Evolutionary conservation across 306 rosid genomes (phyloP).

Genomic region (Fragaria ananassa): DNA sequence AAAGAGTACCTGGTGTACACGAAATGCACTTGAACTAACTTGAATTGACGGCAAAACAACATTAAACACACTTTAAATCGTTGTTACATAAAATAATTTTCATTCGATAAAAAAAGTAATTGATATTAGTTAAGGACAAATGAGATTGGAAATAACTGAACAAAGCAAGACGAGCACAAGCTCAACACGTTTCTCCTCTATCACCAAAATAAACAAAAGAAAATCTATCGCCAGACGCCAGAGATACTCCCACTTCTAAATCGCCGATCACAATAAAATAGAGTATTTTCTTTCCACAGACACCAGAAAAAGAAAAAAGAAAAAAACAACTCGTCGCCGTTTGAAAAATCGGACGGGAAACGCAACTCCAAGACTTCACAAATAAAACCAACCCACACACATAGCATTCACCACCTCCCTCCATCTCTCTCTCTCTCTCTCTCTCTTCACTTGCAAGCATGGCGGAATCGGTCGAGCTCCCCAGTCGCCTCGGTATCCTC

Average conservation of each 20-base stretch:
- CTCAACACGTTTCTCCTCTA: neutral
- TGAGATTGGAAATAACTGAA: neutral
- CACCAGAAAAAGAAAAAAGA: neutral
- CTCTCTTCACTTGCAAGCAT: constrained; percentile 38
- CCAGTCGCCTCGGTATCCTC: constrained; percentile 90
- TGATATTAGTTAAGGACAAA: too few relatives aligned
- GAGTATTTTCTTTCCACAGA: neutral
- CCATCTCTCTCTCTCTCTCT: neutral
- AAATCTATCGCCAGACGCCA: neutral
- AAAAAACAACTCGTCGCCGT: constrained; percentile 17
- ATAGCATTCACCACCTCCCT: constrained; percentile 3
- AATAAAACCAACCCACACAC: constrained; percentile 1
- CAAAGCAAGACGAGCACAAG: neutral
- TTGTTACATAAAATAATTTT: too few relatives aligned
- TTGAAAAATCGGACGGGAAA: neutral
- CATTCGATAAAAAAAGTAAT: too few relatives aligned
- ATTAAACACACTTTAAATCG: too few relatives aligned
- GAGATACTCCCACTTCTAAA: neutral
- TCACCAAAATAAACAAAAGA: neutral
- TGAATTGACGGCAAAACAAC: too few relatives aligned
- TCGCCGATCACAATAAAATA: neutral
- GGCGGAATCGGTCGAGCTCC: constrained; percentile 90
- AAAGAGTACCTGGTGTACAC: too few relatives aligned
- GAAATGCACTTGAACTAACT: too few relatives aligned
- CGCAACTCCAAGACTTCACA: neutral